These are phyloP conservation scores for Salisapilia sapeloensis DNA, from an alignment of 352 stramenopile genomes.

Conservation along the genomic window DNA sequence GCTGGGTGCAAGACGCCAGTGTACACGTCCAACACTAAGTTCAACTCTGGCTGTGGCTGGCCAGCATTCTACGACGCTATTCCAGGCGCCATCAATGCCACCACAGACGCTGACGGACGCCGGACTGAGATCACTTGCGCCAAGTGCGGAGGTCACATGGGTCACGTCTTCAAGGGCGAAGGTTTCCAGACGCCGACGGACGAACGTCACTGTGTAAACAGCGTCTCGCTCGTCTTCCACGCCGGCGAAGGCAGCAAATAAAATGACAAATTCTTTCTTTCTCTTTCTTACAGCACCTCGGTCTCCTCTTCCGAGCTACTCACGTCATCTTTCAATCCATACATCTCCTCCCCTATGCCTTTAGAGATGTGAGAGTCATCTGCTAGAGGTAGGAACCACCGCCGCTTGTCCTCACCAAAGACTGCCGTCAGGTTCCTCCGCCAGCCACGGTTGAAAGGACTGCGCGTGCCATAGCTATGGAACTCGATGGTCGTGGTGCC, in stretches of 20 bases:
- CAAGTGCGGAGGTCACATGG: conserved; percentile 81
- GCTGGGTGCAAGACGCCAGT: conserved; percentile 74
- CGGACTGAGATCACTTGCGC: conserved; percentile 82
- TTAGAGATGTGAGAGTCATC: too few relatives aligned
- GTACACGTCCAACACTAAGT: conserved; percentile 82
- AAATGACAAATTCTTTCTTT: background rate
- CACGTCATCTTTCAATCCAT: conserved; percentile 14
- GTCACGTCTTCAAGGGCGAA: conserved; percentile 83
- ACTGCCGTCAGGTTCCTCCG: conserved; percentile 23
- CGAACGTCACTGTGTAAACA: conserved; percentile 86
- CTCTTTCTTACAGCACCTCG: conserved; percentile 17
- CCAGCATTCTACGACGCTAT: conserved; percentile 83
- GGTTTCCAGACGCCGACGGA: conserved; percentile 76
- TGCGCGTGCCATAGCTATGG: conserved; percentile 42
- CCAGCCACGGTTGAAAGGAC: conserved; percentile 57
- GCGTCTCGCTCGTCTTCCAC: conserved; percentile 77
- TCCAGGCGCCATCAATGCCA: conserved; percentile 68
- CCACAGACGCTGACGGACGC: conserved; percentile 44
- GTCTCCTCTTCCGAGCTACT: conserved; percentile 34
- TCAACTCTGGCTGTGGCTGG: conserved; percentile 84
- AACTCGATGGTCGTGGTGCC: conserved; percentile 70
- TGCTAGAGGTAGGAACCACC: conserved; percentile 38
- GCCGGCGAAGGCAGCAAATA: conserved; percentile 20
- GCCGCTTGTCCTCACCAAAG: conserved; percentile 30
- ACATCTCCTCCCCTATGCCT: conserved; percentile 20